These are phyloP conservation scores for Saprolegnia parasitica DNA, from an alignment of 352 stramenopile species.

Conservation along the genomic window DNA sequence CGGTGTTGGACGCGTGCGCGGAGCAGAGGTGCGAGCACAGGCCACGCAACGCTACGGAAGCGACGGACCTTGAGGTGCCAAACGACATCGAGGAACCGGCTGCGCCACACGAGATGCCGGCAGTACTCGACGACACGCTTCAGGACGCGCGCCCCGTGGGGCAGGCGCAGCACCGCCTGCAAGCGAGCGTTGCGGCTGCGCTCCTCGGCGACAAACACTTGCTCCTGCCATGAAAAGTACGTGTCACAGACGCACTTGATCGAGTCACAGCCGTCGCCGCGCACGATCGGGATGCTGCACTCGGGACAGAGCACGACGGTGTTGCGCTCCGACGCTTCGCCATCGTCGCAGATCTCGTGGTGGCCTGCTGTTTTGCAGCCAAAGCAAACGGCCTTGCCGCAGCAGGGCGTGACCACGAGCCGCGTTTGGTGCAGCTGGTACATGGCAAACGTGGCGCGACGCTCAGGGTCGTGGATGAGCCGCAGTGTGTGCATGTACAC, in stretches of 20 bases:
- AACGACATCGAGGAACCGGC: not conserved
- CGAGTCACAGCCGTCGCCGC: slow-evolving; percentile 22
- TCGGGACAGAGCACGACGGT: slow-evolving; percentile 2
- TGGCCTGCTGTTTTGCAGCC: slow-evolving; percentile 5
- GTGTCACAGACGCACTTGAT: slow-evolving; percentile 21
- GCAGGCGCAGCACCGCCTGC: not conserved
- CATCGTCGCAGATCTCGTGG: not conserved
- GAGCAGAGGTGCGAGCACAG: not conserved
- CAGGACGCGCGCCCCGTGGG: not conserved
- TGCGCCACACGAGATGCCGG: slow-evolving; percentile 4
- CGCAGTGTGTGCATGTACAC: not conserved
- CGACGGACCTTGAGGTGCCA: slow-evolving; percentile 1
- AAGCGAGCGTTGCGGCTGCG: not conserved
- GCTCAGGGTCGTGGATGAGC: slow-evolving; percentile 14
- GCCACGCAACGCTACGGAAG: not conserved
- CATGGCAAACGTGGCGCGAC: slow-evolving; percentile 9
- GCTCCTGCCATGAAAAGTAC: slow-evolving; percentile 18
- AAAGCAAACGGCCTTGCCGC: slow-evolving; percentile 9
- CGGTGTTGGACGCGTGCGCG: not conserved
- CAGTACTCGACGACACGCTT: not conserved
- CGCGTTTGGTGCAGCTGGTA: not conserved
- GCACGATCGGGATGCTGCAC: slow-evolving; percentile 12
- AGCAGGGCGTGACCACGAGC: slow-evolving; percentile 1
- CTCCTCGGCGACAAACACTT: slow-evolving; percentile 1
- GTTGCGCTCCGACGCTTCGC: not conserved